Conservation (phyloP, 2,329 filamentous ascomycete genomes). For the Penicillium capsulatum region DNA sequence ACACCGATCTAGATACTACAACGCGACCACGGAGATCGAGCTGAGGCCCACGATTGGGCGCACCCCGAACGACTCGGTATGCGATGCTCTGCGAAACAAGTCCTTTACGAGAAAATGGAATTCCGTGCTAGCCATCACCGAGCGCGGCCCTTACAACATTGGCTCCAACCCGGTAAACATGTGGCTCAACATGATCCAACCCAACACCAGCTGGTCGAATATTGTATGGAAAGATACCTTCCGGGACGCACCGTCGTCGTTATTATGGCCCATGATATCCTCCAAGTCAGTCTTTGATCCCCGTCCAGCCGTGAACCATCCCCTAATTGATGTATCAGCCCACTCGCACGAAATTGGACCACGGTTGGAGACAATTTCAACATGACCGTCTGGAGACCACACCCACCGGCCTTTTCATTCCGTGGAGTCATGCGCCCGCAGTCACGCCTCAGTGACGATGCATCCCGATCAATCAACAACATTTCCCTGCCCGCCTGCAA, state of each 20-base stretch:
- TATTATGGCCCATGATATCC: too few relatives aligned
- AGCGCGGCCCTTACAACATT: background rate
- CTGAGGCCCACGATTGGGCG: background rate
- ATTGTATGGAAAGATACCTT: too few relatives aligned
- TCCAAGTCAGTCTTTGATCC: background rate
- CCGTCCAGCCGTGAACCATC: background rate
- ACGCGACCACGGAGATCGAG: constrained; percentile 2
- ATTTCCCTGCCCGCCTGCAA: too few relatives aligned
- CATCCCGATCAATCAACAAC: too few relatives aligned
- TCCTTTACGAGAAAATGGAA: background rate
- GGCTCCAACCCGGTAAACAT: constrained; percentile 2
- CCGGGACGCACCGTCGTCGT: too few relatives aligned
- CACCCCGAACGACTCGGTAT: too few relatives aligned
- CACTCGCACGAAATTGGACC: too few relatives aligned
- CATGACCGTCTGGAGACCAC: background rate
- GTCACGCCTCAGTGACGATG: too few relatives aligned
- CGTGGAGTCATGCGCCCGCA: too few relatives aligned
- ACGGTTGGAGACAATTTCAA: constrained; percentile 1
- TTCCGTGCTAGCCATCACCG: constrained; percentile 1
- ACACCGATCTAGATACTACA: constrained; percentile 6
- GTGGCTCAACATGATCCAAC: background rate
- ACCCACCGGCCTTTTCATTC: background rate
- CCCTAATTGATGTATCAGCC: too few relatives aligned
- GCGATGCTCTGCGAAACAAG: too few relatives aligned
- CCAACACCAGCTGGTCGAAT: background rate